phyloP scores from a whole-genome alignment of 805 yeast species.

The Yamadazyma tumulicola region DNA sequence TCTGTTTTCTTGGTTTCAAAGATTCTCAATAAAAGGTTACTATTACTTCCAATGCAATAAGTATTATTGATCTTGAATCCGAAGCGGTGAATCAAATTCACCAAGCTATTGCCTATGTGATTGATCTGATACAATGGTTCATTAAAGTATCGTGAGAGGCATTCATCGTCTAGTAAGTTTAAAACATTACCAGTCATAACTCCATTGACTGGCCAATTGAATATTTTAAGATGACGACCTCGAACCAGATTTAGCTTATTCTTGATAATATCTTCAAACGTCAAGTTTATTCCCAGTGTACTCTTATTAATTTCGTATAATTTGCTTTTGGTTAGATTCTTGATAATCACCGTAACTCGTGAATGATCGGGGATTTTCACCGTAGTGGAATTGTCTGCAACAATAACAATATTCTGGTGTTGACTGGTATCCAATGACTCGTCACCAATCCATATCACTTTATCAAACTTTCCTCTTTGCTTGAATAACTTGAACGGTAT shows the following conservation, averaged over 20 bases:
- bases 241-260: slow-evolving; percentile 6
- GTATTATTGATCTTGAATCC: slow-evolving; percentile 49
- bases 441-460: slow-evolving; percentile 45
- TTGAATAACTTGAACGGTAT: slow-evolving; percentile 55
- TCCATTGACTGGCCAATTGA: slow-evolving; percentile 45
- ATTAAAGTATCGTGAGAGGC: slow-evolving; percentile 39
- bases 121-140: slow-evolving; percentile 46
- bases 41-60: slow-evolving; percentile 57
- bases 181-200: slow-evolving; percentile 41
- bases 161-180: slow-evolving; percentile 28
- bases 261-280: slow-evolving; percentile 8
- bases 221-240: slow-evolving; percentile 37
- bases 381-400: slow-evolving; percentile 8
- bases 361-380: slow-evolving; percentile 12
- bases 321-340: slow-evolving; percentile 33
- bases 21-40: slow-evolving; percentile 47
- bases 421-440: slow-evolving; percentile 9
- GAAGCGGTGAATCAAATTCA: slow-evolving; percentile 38
- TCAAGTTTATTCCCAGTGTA: slow-evolving; percentile 8
- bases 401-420: slow-evolving; percentile 13
- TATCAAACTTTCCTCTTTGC: slow-evolving; percentile 46
- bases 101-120: slow-evolving; percentile 46
- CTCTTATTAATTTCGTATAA: slow-evolving; percentile 27
- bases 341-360: slow-evolving; percentile 27
- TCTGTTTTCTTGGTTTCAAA: slow-evolving; percentile 34